Evolutionary conservation across 139 green algal genomes (phyloP).

Genomic region (Chlorella sorokiniana): DNA sequence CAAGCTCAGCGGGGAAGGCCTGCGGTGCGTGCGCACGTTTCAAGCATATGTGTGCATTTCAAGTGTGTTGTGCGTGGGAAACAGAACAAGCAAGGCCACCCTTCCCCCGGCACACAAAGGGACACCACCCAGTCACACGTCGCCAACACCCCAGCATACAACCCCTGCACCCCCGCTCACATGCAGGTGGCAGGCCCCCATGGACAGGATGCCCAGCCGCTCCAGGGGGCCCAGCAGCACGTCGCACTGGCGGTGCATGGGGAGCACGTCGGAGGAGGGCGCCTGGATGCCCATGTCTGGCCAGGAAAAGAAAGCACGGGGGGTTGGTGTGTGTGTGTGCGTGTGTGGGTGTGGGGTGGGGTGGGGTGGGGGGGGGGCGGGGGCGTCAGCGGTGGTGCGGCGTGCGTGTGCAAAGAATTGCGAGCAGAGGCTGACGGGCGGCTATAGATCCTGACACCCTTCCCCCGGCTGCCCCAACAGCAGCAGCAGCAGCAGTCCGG

Average conservation of each 20-base stretch:
- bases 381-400: not conserved
- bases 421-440: too few relatives aligned
- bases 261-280: not conserved
- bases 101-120: not conserved
- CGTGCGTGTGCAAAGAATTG: too few relatives aligned
- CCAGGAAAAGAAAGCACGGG: not conserved
- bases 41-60: too few relatives aligned
- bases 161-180: not conserved
- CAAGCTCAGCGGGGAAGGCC: slow-evolving; percentile 26
- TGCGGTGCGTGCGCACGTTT: too few relatives aligned
- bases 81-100: not conserved
- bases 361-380: not conserved
- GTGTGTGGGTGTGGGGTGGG: not conserved
- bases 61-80: too few relatives aligned
- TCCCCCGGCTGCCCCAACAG: too few relatives aligned
- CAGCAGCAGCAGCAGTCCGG: not conserved
- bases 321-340: not conserved
- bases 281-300: slow-evolving; percentile 35
- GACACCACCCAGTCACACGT: too few relatives aligned
- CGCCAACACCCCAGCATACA: not conserved
- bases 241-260: slow-evolving; percentile 33
- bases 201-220: slow-evolving; percentile 24
- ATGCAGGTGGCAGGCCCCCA: slow-evolving; percentile 31
- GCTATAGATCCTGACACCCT: too few relatives aligned
- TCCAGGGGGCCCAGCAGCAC: slow-evolving; percentile 20